Evolutionary conservation across 352 stramenopile genomes (phyloP).

Genomic region (Pythium aquatile): DNA sequence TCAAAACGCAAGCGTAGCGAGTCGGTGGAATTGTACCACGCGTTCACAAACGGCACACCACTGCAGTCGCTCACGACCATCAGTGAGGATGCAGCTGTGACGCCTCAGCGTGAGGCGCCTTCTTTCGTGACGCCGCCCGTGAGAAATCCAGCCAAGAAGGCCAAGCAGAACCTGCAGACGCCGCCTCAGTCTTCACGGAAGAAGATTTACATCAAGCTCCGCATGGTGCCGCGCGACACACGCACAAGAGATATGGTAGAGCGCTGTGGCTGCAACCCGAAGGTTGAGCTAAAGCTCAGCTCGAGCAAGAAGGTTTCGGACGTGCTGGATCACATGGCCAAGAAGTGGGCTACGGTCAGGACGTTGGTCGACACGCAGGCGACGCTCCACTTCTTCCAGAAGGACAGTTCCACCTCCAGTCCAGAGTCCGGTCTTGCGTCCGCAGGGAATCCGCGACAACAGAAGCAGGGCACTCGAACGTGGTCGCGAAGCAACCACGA

Average conservation of each 20-base stretch:
- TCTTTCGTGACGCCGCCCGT: conserved; percentile 19
- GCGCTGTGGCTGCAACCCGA: conserved; percentile 53
- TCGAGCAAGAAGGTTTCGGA: conserved; percentile 79
- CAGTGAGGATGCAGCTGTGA: neutral
- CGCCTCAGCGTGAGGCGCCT: neutral
- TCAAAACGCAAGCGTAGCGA: conserved; percentile 19
- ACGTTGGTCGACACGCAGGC: conserved; percentile 24
- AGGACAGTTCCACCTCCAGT: conserved; percentile 23
- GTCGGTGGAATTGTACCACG: conserved; percentile 19
- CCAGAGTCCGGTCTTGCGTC: neutral
- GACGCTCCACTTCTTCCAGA: conserved; percentile 59
- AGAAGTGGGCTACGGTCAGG: conserved; percentile 65
- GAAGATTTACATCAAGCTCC: conserved; percentile 84
- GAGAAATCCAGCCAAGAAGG: conserved; percentile 16
- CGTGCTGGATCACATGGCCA: conserved; percentile 73
- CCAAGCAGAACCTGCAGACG: conserved; percentile 31
- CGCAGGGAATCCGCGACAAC: neutral
- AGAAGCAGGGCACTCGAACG: neutral
- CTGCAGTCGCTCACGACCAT: conserved; percentile 6
- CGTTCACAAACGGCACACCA: conserved; percentile 20
- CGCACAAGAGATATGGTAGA: conserved; percentile 51
- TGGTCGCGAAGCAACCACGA: conserved; percentile 45
- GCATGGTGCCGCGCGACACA: conserved; percentile 72
- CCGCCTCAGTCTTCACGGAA: conserved; percentile 53
- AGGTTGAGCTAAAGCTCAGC: conserved; percentile 79